Evolutionary conservation across 1,284 basidiomycete genomes (phyloP), one percentile per base, ranked within the genome.

Genomic region (Phellopilus nigrolimitatus): DNA sequence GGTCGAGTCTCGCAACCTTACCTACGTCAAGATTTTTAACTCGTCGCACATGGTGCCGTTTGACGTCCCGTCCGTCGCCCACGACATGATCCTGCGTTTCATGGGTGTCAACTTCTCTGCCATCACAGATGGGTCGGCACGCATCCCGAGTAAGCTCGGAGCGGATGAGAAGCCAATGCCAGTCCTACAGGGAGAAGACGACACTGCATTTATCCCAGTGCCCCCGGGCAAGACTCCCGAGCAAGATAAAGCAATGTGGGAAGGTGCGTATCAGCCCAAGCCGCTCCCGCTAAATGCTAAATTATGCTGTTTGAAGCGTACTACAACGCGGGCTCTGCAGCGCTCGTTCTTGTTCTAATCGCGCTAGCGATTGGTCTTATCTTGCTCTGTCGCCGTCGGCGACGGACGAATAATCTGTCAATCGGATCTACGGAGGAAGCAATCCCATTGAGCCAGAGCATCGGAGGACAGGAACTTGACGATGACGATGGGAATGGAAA

Each of bases 21-120:
- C 93, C n/a, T 98, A 97, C 62, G 91, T 84, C 58, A 94, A 93
- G 84, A 78, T 91, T 28, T 88, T 87, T 67, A 91, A 91, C 54
- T 91, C 91, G 1, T 95, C 91, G 1, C 93, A 95, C 66, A 97
- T 97, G 93, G 92, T 87, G 25, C 91, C 91, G 0, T 95, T 83
- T 64, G 95, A 99, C 68, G 74, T 88, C 9, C 95, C 95, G 0
- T 77, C 91, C 51, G 82, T 87, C 27, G 76, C 92, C 3, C 94
- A 98, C 67, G 95, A 99, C 68, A 98, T 99, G 97, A 95, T 99
- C 62, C 81, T 95, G 43, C 88, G 94, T 12, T 97, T 97, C 71
- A 90, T 97, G 83, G 84, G 80, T 41, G 82, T 95, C 51, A 87
- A 98, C 70, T 88, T 95, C 60, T 79, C 84, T 25, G 77, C 80